These are phyloP conservation scores for Meyerozyma elateridarum DNA, from an alignment of 1,139 yeast genomes.

Conservation along the genomic window DNA sequence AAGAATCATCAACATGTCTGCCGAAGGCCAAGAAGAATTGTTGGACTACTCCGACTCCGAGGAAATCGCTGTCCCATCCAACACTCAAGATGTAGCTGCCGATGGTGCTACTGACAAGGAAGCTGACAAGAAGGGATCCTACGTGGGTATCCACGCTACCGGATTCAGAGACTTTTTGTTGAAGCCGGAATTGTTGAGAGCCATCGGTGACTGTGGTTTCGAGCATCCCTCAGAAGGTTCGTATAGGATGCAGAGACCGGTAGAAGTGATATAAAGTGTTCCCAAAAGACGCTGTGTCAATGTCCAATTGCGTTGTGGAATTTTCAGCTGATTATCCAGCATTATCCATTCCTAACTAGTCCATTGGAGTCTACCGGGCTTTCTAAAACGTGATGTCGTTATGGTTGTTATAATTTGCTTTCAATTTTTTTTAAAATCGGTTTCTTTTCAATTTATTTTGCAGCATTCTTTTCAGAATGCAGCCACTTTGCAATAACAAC, in stretches of 20 bases:
- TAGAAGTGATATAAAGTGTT: too few relatives aligned
- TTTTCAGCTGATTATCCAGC: too few relatives aligned
- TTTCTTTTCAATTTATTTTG: too few relatives aligned
- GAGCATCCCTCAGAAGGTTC: conserved; percentile 99
- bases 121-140: conserved; percentile 90
- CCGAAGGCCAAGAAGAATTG: conserved; percentile 98
- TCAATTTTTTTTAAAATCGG: too few relatives aligned
- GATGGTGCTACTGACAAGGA: conserved; percentile 42
- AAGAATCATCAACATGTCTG: conserved; percentile 45
- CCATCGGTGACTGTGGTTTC: conserved; percentile 98
- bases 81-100: conserved; percentile 47
- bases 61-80: conserved; percentile 79
- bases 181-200: conserved; percentile 94
- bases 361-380: too few relatives aligned
- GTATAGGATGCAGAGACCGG: conserved; percentile 28
- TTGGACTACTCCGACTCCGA: conserved; percentile 98
- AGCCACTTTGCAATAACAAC: too few relatives aligned
- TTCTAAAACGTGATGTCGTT: too few relatives aligned
- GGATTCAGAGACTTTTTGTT: conserved; percentile 97
- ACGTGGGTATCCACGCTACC: conserved; percentile 96
- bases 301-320: too few relatives aligned
- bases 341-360: too few relatives aligned
- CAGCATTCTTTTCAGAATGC: too few relatives aligned
- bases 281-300: too few relatives aligned
- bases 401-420: too few relatives aligned